Conservation (phyloP, 441 rosid genomes). For the Melastoma candidum region DNA sequence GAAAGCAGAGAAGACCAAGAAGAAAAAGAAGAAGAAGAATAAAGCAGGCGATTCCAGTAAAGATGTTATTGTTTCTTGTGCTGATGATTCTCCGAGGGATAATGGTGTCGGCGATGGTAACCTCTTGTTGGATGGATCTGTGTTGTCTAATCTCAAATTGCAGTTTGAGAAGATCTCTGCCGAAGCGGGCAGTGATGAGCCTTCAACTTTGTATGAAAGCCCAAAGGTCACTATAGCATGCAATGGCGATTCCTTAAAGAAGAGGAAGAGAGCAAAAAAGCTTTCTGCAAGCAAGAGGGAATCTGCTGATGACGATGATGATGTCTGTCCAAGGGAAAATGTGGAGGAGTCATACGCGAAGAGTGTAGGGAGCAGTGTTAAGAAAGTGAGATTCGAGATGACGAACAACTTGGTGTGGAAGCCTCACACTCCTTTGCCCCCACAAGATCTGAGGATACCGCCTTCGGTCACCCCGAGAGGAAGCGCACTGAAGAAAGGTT, state of each 20-base stretch:
- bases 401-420: constrained; percentile 90
- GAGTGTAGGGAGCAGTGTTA: constrained; percentile 52
- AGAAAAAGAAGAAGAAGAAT: constrained; percentile 23
- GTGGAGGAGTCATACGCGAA: constrained; percentile 28
- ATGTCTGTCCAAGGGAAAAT: constrained; percentile 18
- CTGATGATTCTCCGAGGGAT: constrained; percentile 13
- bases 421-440: constrained; percentile 89
- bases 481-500: constrained; percentile 90
- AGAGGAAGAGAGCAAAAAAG: constrained; percentile 67
- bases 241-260: constrained; percentile 35
- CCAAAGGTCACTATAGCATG: constrained; percentile 19
- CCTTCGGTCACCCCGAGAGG: constrained; percentile 95
- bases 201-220: constrained; percentile 36
- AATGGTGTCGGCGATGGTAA: constrained; percentile 17
- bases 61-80: constrained; percentile 8
- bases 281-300: constrained; percentile 18
- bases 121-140: constrained; percentile 33
- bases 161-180: constrained; percentile 90
- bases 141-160: constrained; percentile 68
- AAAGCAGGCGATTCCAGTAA: constrained; percentile 13
- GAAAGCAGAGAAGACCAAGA: constrained; percentile 24
- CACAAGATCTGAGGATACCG: constrained; percentile 77
- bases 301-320: background rate
- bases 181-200: constrained; percentile 38
- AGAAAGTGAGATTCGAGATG: constrained; percentile 83